Evolutionary conservation across 345 rosid species (phyloP), one percentile per base, ranked within the genome.

Genomic region (Anastatica hierochuntica): DNA sequence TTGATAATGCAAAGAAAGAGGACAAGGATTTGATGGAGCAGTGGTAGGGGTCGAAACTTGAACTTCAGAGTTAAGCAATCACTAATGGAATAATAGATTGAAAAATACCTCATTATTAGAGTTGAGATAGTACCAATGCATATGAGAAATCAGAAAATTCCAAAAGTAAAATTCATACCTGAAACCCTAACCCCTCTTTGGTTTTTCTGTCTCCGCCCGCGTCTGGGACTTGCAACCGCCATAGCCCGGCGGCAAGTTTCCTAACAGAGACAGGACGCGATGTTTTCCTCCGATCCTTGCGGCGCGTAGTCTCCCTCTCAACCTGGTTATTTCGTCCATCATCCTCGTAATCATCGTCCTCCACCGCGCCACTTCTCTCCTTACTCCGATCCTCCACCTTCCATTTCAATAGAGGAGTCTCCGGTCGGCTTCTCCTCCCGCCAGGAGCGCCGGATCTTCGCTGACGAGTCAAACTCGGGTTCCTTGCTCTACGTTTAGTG

Each of bases 191-290:
- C 23, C 74, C 72, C 50, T 72, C 84, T 37, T 55, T 63, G 10
- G 60, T 27, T 58, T 70, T 70, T 20, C 76, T 65, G 54, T 63
- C 78, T 16, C 59, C 60, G 53, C 72, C 70, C 9, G 66, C 36
- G 62, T 76, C 86, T 39, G 86, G 68, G 12, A 79, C 55, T 75
- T 81, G 95, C 71, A 92, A 46, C 74, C 95, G 49, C 99, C 99
- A 92, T 14, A 92, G 62, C 1, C 82, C 95, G 3, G 95, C 89
- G 4, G 88, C 95, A 11, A 92, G 82, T 76, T 79, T 92, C 81
- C 98, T 77, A 43, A 84, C 90, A 27, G 98, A 92, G 3, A 79
- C 81, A 0, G 58, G 57, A 3, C 47, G 49, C 0, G 63, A 66
- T 3, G 48, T 46, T 48, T 62, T 59, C 47, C 66, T 61, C 40